These are phyloP conservation scores for Chaetomiaceae sp. DNA, from an alignment of 2,329 filamentous ascomycete species.

Conservation along the genomic window DNA sequence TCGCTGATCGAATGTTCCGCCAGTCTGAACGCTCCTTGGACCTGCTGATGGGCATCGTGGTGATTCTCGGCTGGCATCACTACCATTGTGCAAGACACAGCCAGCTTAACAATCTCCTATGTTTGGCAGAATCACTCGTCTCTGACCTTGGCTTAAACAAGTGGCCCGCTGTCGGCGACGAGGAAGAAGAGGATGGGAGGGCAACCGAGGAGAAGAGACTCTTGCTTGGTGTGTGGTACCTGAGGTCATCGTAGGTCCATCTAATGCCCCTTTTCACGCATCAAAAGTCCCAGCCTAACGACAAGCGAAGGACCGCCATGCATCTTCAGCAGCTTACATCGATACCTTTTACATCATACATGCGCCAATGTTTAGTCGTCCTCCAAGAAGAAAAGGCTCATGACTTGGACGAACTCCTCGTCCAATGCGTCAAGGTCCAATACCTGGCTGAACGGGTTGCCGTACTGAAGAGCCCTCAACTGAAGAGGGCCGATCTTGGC, in stretches of 20 bases:
- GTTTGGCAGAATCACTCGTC: slow-evolving; percentile 44
- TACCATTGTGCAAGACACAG: slow-evolving; percentile 52
- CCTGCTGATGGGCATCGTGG: slow-evolving; percentile 45
- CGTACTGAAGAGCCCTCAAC: slow-evolving; percentile 31
- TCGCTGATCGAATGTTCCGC: slow-evolving; percentile 47
- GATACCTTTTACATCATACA: slow-evolving; percentile 49
- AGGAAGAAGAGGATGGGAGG: slow-evolving; percentile 31
- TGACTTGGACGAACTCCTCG: slow-evolving; percentile 43
- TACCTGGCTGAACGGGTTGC: slow-evolving; percentile 48
- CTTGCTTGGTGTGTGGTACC: slow-evolving; percentile 51
- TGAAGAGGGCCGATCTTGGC: background rate
- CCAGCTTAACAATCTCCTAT: slow-evolving; percentile 49
- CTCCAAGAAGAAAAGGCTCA: slow-evolving; percentile 43
- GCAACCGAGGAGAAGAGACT: slow-evolving; percentile 49
- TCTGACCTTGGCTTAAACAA: slow-evolving; percentile 30
- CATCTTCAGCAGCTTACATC: slow-evolving; percentile 42
- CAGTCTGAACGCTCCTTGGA: slow-evolving; percentile 48
- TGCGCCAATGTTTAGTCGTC: slow-evolving; percentile 46
- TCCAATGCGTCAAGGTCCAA: slow-evolving; percentile 47
- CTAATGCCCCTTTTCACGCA: too few species aligned
- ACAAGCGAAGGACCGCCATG: slow-evolving; percentile 9
- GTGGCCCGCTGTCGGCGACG: slow-evolving; percentile 32
- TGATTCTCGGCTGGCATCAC: slow-evolving; percentile 50
- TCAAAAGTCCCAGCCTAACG: background rate
- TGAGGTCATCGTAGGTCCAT: slow-evolving; percentile 46